Evolutionary conservation across 345 rosid species (phyloP).

Genomic region (Limnanthes douglasii): DNA sequence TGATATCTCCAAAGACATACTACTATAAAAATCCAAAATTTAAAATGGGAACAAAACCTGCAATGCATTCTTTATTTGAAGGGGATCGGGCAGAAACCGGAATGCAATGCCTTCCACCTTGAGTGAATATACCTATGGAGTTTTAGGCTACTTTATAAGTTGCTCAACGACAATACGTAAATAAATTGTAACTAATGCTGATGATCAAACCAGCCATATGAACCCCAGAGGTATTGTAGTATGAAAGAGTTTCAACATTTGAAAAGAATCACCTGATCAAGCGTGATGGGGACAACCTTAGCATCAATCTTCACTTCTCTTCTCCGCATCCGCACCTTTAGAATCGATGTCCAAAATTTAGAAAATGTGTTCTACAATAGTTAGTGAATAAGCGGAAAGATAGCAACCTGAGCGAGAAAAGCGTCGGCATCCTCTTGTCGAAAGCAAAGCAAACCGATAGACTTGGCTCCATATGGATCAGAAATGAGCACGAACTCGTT

Average conservation of each 20-base stretch:
- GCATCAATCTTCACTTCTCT: constrained; percentile 57
- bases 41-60: too few species aligned
- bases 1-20: too few species aligned
- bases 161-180: not conserved
- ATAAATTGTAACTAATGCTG: not conserved
- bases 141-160: not conserved
- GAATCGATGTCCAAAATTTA: not conserved
- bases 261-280: constrained; percentile 59
- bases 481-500: constrained; percentile 91
- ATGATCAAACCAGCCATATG: not conserved
- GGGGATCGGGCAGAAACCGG: constrained; percentile 86
- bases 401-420: constrained; percentile 68
- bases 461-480: constrained; percentile 73
- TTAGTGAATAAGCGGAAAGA: too few species aligned
- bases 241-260: too few species aligned
- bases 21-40: too few species aligned
- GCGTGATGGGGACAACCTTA: constrained; percentile 79
- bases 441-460: constrained; percentile 87
- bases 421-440: constrained; percentile 92
- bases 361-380: too few species aligned
- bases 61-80: constrained; percentile 81
- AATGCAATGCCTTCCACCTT: constrained; percentile 95
- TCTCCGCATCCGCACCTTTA: constrained; percentile 64
- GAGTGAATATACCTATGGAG: constrained; percentile 53
- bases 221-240: not conserved